Base-by-base conservation (phyloP, 2,329 filamentous ascomycete genomes). In the Claviceps digitariae region DNA sequence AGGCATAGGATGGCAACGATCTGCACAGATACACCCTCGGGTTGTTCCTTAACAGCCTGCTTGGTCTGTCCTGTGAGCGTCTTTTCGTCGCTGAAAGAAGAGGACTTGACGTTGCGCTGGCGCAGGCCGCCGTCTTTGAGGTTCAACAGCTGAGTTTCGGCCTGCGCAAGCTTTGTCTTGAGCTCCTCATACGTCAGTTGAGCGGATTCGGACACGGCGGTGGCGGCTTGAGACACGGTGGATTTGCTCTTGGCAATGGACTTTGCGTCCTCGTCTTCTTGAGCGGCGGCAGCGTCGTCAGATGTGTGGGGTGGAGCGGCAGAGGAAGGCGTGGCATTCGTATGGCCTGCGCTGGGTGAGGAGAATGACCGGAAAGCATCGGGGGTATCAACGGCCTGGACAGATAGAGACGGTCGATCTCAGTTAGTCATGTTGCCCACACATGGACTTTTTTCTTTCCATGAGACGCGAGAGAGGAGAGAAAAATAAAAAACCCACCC, bases 1-100 rank as follows among this genome's bases (percentile, higher is more conserved):
- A 98, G 74, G 67, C 90, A 96, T 45, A 98, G 74, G 23, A 82
- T 74, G 23, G 93, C 91, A 46, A 87, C 87, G 57, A 91, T 80
- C 67, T 91, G 85, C 50, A 98, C 81, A 0, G 93, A 84, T 3
- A 98, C 91, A 23, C 93, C 91, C 61, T 90, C 82, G 59, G 66
- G 64, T 7, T 70, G 83, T 67, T 71, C 76, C 65, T 73, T 75
- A 57, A 73, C 74, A 61, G 75, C 75, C 63, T 79, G 80, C 58
- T 75, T 75, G 57, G 72, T 72, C 68, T 70, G 74, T 8, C 40
- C 73, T 47, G 67, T 72, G 49, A 67, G 61, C 65, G 69, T 72
- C 66, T 76, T 81, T 54, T 74, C 73, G 56, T 77, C 73, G 51
- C 79, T 69, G 7, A 72, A 67, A 15, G 72, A 67, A 15, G 69